Evolutionary conservation across 805 yeast genomes (phyloP).

Genomic region (Pichia nanzhaoensis): DNA sequence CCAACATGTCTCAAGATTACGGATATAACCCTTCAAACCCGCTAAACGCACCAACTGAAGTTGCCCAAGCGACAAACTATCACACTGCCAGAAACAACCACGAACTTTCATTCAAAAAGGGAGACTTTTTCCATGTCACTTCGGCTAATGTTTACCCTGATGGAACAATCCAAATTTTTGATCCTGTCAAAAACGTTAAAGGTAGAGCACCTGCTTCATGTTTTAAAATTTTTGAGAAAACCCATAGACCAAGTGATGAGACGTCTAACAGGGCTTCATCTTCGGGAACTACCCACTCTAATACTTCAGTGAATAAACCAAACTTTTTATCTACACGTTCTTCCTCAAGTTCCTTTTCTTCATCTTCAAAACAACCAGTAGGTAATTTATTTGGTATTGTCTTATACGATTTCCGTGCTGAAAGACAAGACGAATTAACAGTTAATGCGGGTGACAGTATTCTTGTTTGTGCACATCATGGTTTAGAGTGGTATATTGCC

Average conservation of each 20-base stretch:
- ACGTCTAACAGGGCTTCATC: too few relatives aligned
- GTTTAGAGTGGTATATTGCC: conserved; percentile 96
- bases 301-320: too few relatives aligned
- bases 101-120: conserved; percentile 70
- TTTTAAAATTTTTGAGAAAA: conserved; percentile 71
- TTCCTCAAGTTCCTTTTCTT: neutral
- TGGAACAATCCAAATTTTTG: conserved; percentile 71
- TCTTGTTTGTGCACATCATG: conserved; percentile 93
- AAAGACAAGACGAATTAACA: conserved; percentile 75
- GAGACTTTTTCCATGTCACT: conserved; percentile 84
- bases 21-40: conserved; percentile 11
- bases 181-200: conserved; percentile 66
- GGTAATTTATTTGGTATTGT: conserved; percentile 70
- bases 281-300: too few relatives aligned
- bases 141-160: conserved; percentile 37
- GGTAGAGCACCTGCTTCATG: conserved; percentile 86
- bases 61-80: conserved; percentile 73
- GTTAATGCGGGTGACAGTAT: conserved; percentile 82
- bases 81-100: conserved; percentile 75
- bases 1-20: neutral
- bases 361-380: conserved; percentile 13
- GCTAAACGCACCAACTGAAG: conserved; percentile 62
- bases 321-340: neutral
- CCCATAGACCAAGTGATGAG: conserved; percentile 34
- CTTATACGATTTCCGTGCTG: conserved; percentile 80